Evolutionary conservation across 2,329 filamentous ascomycete species (phyloP).

Genomic region (Neofusicoccum sp.): DNA sequence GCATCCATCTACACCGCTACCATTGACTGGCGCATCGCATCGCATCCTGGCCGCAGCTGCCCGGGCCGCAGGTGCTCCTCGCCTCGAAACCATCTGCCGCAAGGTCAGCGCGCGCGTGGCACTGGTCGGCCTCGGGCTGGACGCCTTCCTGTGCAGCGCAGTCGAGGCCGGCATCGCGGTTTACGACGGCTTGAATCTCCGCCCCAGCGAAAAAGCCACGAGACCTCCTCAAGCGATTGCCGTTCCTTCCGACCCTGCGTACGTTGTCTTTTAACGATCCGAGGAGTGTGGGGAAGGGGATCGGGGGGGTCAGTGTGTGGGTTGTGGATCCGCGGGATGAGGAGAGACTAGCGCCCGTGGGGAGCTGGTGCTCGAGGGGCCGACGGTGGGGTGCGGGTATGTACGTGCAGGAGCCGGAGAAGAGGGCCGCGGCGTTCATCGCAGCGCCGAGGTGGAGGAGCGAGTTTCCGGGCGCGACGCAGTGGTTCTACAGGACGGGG

Average conservation of each 20-base stretch:
- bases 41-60: too few relatives aligned
- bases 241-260: not conserved
- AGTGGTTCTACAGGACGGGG: constrained; percentile 2
- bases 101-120: constrained; percentile 35
- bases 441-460: constrained; percentile 20
- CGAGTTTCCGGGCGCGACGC: not conserved
- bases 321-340: constrained; percentile 32
- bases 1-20: too few relatives aligned
- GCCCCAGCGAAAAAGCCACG: too few relatives aligned
- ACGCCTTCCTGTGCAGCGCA: not conserved
- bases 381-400: constrained; percentile 38
- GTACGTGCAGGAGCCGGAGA: constrained; percentile 36
- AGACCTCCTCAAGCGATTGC: too few relatives aligned
- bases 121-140: constrained; percentile 29
- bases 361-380: constrained; percentile 40
- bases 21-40: too few relatives aligned
- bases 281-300: not conserved
- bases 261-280: constrained; percentile 31
- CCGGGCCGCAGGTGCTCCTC: too few relatives aligned
- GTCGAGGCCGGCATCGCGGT: not conserved
- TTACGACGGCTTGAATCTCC: too few relatives aligned
- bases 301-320: constrained; percentile 11
- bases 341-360: constrained; percentile 36
- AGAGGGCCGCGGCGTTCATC: constrained; percentile 36
- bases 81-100: constrained; percentile 23